Conservation (phyloP, 345 rosid species). For the Lenwebbia sp. region DNA sequence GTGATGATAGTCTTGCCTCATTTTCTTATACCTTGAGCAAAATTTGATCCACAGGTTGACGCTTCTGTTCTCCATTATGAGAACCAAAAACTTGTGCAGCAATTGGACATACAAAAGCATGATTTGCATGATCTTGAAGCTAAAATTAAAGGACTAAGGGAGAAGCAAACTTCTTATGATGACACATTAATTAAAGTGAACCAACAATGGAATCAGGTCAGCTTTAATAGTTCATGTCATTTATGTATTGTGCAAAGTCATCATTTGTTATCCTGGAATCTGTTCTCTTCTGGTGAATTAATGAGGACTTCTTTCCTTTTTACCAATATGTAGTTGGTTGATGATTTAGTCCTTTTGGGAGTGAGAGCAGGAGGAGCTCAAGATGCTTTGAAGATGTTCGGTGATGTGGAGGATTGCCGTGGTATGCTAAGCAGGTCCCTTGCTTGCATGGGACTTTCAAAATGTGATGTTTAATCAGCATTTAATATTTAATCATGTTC, state of each 20-base stretch:
- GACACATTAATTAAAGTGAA: slow-evolving; percentile 46
- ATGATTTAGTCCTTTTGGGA: slow-evolving; percentile 72
- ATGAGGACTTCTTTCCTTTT: neutral
- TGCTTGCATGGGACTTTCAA: neutral
- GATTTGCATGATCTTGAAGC: slow-evolving; percentile 55
- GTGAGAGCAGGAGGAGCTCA: slow-evolving; percentile 56
- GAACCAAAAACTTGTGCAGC: slow-evolving; percentile 82
- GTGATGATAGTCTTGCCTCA: neutral
- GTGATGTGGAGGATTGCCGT: slow-evolving; percentile 26
- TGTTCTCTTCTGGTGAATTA: neutral
- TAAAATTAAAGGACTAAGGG: slow-evolving; percentile 40
- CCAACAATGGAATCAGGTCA: slow-evolving; percentile 72
- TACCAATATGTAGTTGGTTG: slow-evolving; percentile 53
- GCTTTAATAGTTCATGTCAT: neutral
- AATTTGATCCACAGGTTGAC: slow-evolving; percentile 39
- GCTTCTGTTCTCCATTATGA: slow-evolving; percentile 68
- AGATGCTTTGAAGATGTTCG: slow-evolving; percentile 31
- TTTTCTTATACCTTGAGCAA: neutral
- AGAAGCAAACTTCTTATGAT: slow-evolving; percentile 57
- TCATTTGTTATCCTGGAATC: neutral
- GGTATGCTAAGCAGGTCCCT: slow-evolving; percentile 23
- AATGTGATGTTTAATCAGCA: neutral
- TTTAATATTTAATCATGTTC: neutral
- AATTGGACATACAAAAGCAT: slow-evolving; percentile 62
- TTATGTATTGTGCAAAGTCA: neutral